phyloP scores from a whole-genome alignment of 129 eudicot species.

The Flaveria brownii region DNA sequence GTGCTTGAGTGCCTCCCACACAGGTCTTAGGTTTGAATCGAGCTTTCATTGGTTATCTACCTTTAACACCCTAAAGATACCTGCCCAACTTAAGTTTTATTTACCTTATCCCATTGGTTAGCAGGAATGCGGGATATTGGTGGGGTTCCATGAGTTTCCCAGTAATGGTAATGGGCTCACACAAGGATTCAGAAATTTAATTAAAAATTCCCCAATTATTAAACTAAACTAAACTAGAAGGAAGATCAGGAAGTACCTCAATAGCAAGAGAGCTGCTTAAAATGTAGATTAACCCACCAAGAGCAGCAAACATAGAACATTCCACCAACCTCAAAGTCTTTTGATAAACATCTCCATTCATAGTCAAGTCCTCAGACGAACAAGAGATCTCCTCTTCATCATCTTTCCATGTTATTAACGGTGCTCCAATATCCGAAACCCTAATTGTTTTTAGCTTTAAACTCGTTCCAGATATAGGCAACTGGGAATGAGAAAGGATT shows the following conservation, averaged over 20 bases:
- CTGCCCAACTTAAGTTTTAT: no score
- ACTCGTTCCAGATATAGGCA: constrained; percentile 23
- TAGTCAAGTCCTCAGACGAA: constrained; percentile 53
- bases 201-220: neutral
- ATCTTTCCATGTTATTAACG: constrained; percentile 33
- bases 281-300: constrained; percentile 76
- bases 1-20: no score
- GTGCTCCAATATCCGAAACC: constrained; percentile 44
- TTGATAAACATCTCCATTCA: constrained; percentile 67
- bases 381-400: constrained; percentile 26
- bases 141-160: no score
- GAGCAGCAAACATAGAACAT: constrained; percentile 94
- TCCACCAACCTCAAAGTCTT: constrained; percentile 87
- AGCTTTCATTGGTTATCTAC: neutral
- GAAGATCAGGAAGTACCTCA: constrained; percentile 51
- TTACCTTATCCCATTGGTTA: no score
- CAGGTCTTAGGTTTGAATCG: no score
- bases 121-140: no score
- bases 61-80: no score
- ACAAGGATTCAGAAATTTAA: neutral
- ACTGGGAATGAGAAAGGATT: constrained; percentile 18
- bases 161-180: no score
- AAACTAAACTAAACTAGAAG: neutral
- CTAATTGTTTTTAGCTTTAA: constrained; percentile 22
- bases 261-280: constrained; percentile 90